Conservation (phyloP, 2,329 filamentous ascomycete species). For the Epichloe baconii region DNA sequence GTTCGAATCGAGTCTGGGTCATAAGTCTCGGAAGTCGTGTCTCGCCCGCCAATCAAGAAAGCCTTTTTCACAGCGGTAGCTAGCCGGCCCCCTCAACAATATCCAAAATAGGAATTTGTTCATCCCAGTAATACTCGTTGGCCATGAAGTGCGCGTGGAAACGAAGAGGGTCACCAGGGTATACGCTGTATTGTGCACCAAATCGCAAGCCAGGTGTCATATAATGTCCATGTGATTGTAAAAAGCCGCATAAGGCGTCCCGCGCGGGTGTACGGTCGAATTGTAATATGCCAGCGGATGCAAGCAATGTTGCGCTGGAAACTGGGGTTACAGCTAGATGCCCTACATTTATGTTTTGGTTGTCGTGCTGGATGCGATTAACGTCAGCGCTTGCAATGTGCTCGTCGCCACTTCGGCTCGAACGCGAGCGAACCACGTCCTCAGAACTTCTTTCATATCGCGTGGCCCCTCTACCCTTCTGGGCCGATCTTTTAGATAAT, state of each 20-base stretch:
- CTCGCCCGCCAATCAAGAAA: conserved; percentile 68
- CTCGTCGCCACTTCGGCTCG: neutral
- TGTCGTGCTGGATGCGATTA: neutral
- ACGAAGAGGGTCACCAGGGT: conserved; percentile 85
- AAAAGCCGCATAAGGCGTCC: conserved; percentile 56
- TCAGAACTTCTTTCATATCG: conserved; percentile 5
- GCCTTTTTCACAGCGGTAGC: conserved; percentile 96
- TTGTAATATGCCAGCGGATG: conserved; percentile 6
- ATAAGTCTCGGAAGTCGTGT: conserved; percentile 20
- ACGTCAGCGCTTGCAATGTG: neutral
- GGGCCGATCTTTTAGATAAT: conserved; percentile 26
- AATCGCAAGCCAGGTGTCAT: conserved; percentile 88
- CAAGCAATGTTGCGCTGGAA: conserved; percentile 20
- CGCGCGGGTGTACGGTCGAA: conserved; percentile 8
- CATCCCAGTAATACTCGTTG: conserved; percentile 74
- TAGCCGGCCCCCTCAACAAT: conserved; percentile 79
- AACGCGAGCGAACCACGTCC: neutral
- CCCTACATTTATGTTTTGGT: neutral
- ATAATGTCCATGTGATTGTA: conserved; percentile 72
- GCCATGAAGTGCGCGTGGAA: conserved; percentile 94
- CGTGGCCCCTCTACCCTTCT: conserved; percentile 16
- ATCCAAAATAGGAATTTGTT: conserved; percentile 73
- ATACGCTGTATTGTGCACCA: conserved; percentile 86
- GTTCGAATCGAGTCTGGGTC: conserved; percentile 41
- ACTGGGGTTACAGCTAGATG: conserved; percentile 18